Conservation (phyloP, 306 rosid species). For the Abrus precatorius region DNA sequence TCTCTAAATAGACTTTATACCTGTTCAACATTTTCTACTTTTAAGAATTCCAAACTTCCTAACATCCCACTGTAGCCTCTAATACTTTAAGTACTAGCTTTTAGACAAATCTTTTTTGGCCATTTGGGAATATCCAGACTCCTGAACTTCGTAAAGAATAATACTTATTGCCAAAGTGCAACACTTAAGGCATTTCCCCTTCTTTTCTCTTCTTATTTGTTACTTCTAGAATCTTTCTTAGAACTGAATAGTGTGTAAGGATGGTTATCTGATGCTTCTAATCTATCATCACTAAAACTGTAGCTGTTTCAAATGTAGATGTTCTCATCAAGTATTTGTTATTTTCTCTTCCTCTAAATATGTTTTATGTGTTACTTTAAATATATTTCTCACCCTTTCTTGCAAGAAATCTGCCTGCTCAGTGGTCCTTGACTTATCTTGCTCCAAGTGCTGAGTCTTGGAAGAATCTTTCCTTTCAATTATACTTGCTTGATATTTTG, state of each 20-base stretch:
- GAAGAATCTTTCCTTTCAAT: conserved; percentile 44
- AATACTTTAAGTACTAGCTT: conserved; percentile 60
- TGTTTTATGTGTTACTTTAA: conserved; percentile 39
- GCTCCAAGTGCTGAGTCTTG: conserved; percentile 38
- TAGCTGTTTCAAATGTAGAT: conserved; percentile 43
- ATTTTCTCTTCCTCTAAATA: conserved; percentile 51
- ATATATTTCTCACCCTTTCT: conserved; percentile 20
- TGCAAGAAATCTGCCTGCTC: conserved; percentile 29
- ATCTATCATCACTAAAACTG: conserved; percentile 44
- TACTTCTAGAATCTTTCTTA: conserved; percentile 7
- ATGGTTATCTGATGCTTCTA: conserved; percentile 42
- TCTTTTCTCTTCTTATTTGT: conserved; percentile 38
- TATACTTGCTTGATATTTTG: conserved; percentile 45
- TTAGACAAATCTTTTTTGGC: conserved; percentile 60
- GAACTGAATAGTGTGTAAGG: conserved; percentile 9
- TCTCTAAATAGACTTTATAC: conserved; percentile 49
- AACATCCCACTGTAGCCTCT: conserved; percentile 48
- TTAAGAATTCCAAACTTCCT: conserved; percentile 46
- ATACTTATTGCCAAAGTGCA: conserved; percentile 34
- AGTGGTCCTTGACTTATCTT: conserved; percentile 39
- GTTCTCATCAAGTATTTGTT: conserved; percentile 38
- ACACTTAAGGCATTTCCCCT: conserved; percentile 44
- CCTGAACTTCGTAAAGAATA: conserved; percentile 55
- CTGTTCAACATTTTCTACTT: conserved; percentile 55
- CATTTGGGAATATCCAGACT: conserved; percentile 69